These are phyloP conservation scores for Acanthamoeba healyi DNA, from an alignment of 208 protist species.

Conservation along the genomic window DNA sequence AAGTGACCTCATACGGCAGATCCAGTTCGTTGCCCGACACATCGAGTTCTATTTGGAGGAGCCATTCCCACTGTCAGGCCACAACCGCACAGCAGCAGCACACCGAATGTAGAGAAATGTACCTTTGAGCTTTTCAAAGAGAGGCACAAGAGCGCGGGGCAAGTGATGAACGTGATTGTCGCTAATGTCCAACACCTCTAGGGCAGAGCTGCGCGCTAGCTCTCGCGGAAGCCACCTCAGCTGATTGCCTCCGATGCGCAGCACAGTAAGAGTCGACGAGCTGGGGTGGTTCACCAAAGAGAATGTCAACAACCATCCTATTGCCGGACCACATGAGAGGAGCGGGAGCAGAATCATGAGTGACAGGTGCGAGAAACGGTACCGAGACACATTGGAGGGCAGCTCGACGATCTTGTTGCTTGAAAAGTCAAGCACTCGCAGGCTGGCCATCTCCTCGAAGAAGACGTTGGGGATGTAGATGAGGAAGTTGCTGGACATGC, in stretches of 20 bases:
- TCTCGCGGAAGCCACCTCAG: conserved; percentile 31
- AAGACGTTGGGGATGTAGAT: conserved; percentile 51
- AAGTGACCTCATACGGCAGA: not conserved
- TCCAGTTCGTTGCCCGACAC: conserved; percentile 5
- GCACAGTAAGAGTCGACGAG: not conserved
- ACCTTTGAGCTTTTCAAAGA: conserved; percentile 14
- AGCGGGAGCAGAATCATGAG: not conserved
- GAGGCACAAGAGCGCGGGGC: not conserved
- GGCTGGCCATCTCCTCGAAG: conserved; percentile 32
- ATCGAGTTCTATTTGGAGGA: conserved; percentile 9
- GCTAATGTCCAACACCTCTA: conserved; percentile 32
- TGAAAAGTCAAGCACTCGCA: not conserved
- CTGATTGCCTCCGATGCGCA: conserved; percentile 23
- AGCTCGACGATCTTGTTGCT: conserved; percentile 41
- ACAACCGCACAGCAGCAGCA: no score
- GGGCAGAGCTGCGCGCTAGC: not conserved
- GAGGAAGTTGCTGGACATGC: conserved; percentile 46
- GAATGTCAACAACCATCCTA: no score
- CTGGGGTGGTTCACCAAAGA: not conserved
- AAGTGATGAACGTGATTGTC: conserved; percentile 35
- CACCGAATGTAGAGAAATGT: no score
- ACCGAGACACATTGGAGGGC: not conserved
- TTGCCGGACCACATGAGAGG: no score
- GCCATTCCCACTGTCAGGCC: no score
- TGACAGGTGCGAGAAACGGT: no score